Conservation (phyloP, 257 asterid genomes). For the Solanum appendiculatum region DNA sequence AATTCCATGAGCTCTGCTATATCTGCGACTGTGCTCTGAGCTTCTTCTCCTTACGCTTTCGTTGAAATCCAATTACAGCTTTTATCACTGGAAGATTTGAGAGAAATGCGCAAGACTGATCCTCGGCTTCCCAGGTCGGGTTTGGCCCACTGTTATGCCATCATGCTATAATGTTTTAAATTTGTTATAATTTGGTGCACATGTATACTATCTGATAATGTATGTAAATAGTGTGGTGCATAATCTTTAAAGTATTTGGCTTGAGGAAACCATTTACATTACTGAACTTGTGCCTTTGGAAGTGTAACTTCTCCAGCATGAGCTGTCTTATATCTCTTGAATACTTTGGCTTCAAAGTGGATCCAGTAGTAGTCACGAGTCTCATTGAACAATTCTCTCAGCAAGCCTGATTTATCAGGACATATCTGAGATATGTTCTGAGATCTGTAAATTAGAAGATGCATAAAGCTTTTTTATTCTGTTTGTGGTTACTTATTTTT, state of each 20-base stretch:
- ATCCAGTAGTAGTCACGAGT: not conserved
- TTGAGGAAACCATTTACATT: not conserved
- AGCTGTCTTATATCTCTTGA: not conserved
- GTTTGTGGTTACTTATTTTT: not conserved
- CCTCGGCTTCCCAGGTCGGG: constrained; percentile 90
- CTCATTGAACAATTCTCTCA: not conserved
- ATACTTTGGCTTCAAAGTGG: not conserved
- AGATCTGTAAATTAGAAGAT: not conserved
- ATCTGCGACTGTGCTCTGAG: not conserved
- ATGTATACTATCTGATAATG: not conserved
- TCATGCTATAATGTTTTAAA: not conserved
- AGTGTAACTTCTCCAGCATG: not conserved
- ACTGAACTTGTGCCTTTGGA: not conserved
- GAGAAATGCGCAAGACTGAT: constrained; percentile 74
- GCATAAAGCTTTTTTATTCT: not conserved
- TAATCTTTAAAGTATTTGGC: not conserved
- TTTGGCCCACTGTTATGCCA: not conserved
- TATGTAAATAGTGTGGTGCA: not conserved
- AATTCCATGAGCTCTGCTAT: not conserved
- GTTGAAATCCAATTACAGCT: constrained; percentile 38
- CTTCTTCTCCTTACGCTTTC: not conserved
- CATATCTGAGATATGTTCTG: not conserved
- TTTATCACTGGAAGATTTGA: constrained; percentile 80
- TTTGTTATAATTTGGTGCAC: not conserved
- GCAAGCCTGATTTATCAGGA: not conserved